Conservation (phyloP, 441 rosid species). For the Populus hybrid region DNA sequence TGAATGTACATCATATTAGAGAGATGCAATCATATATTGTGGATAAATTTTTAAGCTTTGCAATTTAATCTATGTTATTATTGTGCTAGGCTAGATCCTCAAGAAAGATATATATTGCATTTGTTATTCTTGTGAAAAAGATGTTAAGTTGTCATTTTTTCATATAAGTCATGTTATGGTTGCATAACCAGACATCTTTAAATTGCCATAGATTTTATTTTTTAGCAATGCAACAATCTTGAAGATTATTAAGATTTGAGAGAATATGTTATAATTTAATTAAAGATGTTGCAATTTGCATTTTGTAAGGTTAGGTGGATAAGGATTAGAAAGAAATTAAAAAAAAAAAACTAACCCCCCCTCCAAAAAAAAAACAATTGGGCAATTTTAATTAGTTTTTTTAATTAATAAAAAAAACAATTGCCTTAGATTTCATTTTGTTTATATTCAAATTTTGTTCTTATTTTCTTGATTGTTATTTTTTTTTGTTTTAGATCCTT, state of each 20-base stretch:
- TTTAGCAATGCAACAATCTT: conserved; percentile 84
- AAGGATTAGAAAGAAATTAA: background rate
- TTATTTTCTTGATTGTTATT: too few species aligned
- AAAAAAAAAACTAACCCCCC: background rate
- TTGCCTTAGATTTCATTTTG: too few species aligned
- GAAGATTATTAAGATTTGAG: conserved; percentile 45
- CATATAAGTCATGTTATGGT: conserved; percentile 81
- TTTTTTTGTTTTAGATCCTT: too few species aligned
- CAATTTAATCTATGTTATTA: background rate
- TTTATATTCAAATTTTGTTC: too few species aligned
- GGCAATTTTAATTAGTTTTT: background rate
- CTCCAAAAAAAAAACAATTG: background rate
- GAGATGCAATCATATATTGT: too few species aligned
- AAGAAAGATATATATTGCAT: conserved; percentile 77
- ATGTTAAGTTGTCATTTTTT: conserved; percentile 79
- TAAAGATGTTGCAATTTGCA: too few species aligned
- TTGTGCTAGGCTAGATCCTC: conserved; percentile 61
- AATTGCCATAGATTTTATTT: conserved; percentile 86
- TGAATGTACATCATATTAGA: too few species aligned
- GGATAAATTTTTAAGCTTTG: background rate
- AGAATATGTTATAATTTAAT: too few species aligned
- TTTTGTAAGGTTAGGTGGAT: background rate
- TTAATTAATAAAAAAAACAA: too few species aligned
- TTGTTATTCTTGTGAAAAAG: conserved; percentile 69
- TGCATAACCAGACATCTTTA: conserved; percentile 90